phyloP scores from a whole-genome alignment of 139 green algal genomes.

The Micromonas pusilla region DNA sequence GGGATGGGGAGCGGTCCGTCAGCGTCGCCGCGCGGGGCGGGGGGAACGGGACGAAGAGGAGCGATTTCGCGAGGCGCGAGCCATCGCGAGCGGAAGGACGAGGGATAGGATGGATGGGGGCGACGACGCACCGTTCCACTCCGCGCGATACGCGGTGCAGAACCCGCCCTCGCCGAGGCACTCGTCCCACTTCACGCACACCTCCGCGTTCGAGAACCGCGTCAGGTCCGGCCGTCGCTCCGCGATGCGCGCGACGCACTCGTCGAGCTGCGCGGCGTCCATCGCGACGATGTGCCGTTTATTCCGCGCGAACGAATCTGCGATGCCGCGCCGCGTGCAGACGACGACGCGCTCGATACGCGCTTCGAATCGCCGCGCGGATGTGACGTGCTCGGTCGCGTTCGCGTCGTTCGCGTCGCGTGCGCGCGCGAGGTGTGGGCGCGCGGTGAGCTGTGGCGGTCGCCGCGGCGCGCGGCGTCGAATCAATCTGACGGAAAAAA shows the following conservation, averaged over 20 bases:
- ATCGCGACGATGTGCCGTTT: slow-evolving; percentile 8
- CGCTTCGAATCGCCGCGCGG: too few relatives aligned
- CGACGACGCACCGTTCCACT: not conserved
- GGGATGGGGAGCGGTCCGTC: not conserved
- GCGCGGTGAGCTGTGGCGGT: too few relatives aligned
- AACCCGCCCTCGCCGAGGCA: slow-evolving; percentile 16
- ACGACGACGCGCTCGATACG: too few relatives aligned
- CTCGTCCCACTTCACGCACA: not conserved
- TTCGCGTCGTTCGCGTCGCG: too few relatives aligned
- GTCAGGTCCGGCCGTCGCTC: not conserved
- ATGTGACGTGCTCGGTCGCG: too few relatives aligned
- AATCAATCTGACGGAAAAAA: too few relatives aligned
- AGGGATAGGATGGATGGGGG: not conserved
- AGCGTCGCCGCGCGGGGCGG: not conserved
- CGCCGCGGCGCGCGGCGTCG: too few relatives aligned
- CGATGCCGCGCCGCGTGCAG: too few relatives aligned
- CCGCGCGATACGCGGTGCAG: slow-evolving; percentile 5
- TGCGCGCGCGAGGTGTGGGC: too few relatives aligned
- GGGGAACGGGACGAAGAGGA: too few relatives aligned
- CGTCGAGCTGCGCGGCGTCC: not conserved
- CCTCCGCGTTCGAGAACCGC: not conserved
- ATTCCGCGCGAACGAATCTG: too few relatives aligned
- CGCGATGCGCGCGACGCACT: not conserved
- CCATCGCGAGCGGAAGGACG: not conserved
- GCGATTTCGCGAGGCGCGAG: too few relatives aligned